Conservation (phyloP, 2,329 filamentous ascomycete species). For the Hypoxylon sp. region DNA sequence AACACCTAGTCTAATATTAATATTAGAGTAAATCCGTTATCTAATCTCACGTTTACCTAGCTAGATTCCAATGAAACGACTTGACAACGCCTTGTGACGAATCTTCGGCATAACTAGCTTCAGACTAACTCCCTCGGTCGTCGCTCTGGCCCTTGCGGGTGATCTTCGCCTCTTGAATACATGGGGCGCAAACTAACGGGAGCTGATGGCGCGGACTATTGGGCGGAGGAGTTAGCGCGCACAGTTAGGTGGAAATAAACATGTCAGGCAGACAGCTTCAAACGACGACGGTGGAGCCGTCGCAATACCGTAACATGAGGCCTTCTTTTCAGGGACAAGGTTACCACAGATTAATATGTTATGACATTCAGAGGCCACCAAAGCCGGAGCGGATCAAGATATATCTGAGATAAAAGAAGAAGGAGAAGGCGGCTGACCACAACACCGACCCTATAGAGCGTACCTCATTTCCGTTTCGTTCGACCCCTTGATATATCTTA, state of each 20-base stretch:
- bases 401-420: not conserved
- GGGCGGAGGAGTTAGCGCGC: not conserved
- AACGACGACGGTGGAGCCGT: not conserved
- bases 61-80: not conserved
- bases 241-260: not conserved
- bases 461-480: slow-evolving; percentile 18
- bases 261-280: not conserved
- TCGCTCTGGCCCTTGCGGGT: slow-evolving; percentile 2
- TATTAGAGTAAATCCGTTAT: not conserved
- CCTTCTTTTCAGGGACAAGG: not conserved
- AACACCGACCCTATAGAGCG: not conserved
- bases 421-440: not conserved
- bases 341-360: not conserved
- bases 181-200: not conserved
- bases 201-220: not conserved
- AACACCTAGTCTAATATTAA: not conserved
- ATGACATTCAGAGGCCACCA: not conserved
- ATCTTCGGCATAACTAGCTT: not conserved
- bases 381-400: not conserved
- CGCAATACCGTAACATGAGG: too few species aligned
- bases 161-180: not conserved
- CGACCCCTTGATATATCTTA: slow-evolving; percentile 1
- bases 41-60: not conserved
- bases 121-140: slow-evolving; percentile 1
- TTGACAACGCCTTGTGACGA: not conserved